phyloP scores from a whole-genome alignment of 495 filamentous ascomycete species.

The Neurospora sublineolata region DNA sequence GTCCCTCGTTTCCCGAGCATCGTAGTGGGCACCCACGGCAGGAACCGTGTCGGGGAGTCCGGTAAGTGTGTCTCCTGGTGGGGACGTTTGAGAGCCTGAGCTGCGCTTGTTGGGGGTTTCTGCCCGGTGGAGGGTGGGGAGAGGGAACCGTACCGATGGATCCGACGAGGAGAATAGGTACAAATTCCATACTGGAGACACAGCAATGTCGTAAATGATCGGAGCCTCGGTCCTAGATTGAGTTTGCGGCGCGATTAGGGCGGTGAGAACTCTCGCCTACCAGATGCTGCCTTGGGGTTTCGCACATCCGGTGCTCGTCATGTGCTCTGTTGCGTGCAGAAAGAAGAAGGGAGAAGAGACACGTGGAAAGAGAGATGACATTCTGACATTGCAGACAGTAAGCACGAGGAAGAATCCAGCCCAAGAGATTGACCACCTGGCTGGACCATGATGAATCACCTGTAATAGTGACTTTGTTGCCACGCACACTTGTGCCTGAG shows the following conservation, averaged over 20 bases:
- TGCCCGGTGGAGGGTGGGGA: neutral
- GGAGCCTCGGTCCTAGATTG: neutral
- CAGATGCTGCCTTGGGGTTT: neutral
- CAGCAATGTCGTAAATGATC: neutral
- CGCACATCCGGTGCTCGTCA: neutral
- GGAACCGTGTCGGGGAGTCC: neutral
- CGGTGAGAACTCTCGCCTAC: neutral
- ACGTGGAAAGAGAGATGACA: neutral
- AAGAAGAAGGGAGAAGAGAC: neutral
- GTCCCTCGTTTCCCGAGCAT: neutral
- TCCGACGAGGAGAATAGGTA: neutral
- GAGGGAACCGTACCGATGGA: neutral
- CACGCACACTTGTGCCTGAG: neutral
- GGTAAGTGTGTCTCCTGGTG: neutral
- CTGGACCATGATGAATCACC: neutral
- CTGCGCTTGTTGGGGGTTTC: neutral
- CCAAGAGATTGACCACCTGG: neutral
- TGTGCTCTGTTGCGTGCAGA: neutral
- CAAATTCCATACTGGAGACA: neutral
- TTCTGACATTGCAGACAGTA: neutral
- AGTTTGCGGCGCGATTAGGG: neutral
- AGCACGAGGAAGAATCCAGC: neutral
- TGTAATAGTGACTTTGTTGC: neutral
- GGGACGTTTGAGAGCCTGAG: neutral
- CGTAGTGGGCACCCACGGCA: neutral